Conservation (phyloP, 352 stramenopile genomes). For the Blastocystis sp. region DNA sequence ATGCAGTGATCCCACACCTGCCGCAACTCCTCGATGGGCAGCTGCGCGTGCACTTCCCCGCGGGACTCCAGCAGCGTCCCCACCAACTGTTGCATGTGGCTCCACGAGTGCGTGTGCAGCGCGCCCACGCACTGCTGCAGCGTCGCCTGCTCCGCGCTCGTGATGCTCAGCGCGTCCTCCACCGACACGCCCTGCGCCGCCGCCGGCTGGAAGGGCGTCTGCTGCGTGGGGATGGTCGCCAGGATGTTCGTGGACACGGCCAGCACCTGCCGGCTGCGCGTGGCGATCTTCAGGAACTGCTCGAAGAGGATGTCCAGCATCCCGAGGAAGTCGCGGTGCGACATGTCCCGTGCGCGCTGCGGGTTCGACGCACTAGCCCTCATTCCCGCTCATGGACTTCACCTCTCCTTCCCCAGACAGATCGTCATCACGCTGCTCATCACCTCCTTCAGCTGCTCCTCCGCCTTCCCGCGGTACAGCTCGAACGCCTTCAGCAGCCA, state of each 20-base stretch:
- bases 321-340: constrained; percentile 31
- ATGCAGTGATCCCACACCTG: constrained; percentile 63
- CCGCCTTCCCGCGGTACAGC: constrained; percentile 26
- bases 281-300: constrained; percentile 41
- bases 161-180: constrained; percentile 20
- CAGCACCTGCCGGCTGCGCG: constrained; percentile 1
- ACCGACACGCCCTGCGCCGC: background rate
- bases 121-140: constrained; percentile 18
- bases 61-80: constrained; percentile 34
- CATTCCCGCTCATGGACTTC: background rate
- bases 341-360: background rate
- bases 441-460: background rate
- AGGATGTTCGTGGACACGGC: constrained; percentile 35
- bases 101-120: constrained; percentile 38
- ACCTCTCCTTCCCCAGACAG: background rate
- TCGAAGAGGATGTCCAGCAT: constrained; percentile 42
- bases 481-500: constrained; percentile 30
- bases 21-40: constrained; percentile 2
- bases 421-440: constrained; percentile 33
- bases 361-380: constrained; percentile 21
- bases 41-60: constrained; percentile 11
- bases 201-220: background rate
- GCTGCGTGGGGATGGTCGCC: constrained; percentile 9
- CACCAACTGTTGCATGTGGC: constrained; percentile 26
- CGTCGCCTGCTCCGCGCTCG: background rate